Conservation (phyloP, 1,139 yeast genomes). For the Debaryomyces coudertii region DNA sequence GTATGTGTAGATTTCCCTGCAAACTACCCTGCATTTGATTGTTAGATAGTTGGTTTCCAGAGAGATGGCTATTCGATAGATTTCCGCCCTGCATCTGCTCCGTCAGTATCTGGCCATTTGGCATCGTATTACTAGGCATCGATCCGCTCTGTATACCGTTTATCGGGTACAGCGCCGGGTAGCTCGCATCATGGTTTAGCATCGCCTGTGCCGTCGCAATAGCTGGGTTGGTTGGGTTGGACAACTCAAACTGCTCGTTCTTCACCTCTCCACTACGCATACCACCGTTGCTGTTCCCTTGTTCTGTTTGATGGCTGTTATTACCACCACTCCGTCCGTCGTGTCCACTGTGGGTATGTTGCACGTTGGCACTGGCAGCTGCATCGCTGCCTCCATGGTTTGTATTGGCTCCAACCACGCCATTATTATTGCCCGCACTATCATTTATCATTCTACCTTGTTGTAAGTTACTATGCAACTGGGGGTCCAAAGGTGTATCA, state of each 20-base stretch:
- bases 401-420: background rate
- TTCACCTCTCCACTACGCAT: conserved; percentile 5
- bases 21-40: conserved; percentile 5
- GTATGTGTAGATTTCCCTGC: conserved; percentile 11
- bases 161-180: conserved; percentile 7
- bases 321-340: background rate
- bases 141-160: conserved; percentile 1
- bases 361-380: background rate
- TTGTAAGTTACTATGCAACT: conserved; percentile 16
- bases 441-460: conserved; percentile 4
- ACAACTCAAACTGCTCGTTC: conserved; percentile 16
- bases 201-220: conserved; percentile 25
- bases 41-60: background rate
- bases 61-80: background rate
- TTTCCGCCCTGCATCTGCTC: background rate
- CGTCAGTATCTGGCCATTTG: background rate
- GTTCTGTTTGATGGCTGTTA: background rate
- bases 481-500: conserved; percentile 31
- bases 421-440: background rate
- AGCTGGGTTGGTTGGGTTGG: conserved; percentile 24
- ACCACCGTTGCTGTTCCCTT: conserved; percentile 1
- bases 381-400: background rate
- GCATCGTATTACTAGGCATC: background rate
- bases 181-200: conserved; percentile 14
- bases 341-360: background rate